Evolutionary conservation across 228 moss, liverwort and hornwort species (phyloP).

Genomic region (Sphagnum magellanicum): DNA sequence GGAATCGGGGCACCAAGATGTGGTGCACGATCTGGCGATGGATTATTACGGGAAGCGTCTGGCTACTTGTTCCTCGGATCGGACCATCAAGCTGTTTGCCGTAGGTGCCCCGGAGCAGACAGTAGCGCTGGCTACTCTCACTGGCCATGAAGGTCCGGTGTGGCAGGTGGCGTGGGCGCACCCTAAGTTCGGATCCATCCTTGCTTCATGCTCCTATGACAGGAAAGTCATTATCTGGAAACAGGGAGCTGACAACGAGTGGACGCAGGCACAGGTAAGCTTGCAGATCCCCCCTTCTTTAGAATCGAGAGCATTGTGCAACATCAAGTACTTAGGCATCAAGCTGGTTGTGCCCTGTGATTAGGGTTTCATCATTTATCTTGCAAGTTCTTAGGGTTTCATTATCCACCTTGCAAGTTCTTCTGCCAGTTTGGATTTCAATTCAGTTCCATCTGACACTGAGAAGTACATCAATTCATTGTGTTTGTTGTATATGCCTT

Average conservation of each 20-base stretch:
- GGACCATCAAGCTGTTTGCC: conserved; percentile 65
- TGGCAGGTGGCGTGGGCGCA: conserved; percentile 92
- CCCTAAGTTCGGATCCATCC: conserved; percentile 71
- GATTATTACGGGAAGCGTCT: conserved; percentile 94
- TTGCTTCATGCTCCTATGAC: conserved; percentile 88
- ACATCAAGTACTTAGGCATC: no score
- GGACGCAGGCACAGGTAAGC: conserved; percentile 71
- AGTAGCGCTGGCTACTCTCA: conserved; percentile 29
- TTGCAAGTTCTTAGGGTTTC: no score
- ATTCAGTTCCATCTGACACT: no score
- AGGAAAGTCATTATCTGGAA: conserved; percentile 66
- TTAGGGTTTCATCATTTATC: no score
- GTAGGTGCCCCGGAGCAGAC: conserved; percentile 37
- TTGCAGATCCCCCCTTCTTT: neutral
- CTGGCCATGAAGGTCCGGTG: conserved; percentile 76
- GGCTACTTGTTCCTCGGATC: conserved; percentile 85
- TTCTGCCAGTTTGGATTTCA: no score
- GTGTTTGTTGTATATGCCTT: no score
- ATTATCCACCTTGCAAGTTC: no score
- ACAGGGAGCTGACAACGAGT: conserved; percentile 69
- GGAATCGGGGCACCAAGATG: conserved; percentile 88
- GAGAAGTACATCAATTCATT: no score
- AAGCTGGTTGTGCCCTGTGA: no score
- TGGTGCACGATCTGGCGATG: conserved; percentile 90
- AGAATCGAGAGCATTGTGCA: no score